Base-by-base conservation (phyloP, 2,329 filamentous ascomycete genomes). In the Phialophora chinensis region DNA sequence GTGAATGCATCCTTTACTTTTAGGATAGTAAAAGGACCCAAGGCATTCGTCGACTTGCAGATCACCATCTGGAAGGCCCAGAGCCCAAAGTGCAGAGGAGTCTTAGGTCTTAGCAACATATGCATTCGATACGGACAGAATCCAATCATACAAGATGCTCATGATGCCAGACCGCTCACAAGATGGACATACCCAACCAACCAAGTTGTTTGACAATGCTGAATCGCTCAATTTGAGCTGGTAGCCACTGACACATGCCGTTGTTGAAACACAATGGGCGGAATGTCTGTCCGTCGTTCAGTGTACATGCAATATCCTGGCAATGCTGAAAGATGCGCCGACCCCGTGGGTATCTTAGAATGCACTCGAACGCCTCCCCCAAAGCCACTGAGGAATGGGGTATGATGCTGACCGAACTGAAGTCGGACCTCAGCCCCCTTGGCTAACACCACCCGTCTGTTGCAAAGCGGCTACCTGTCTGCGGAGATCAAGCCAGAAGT, bases 401-500 rank as follows among this genome's bases (percentile, higher is more conserved):
- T 42, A 66, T 54, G 44, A 42, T 55, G 49, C 52, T 29, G 20
- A 42, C 47, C 8, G 38, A 14, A 27, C 52, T n/a, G 14, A 25
- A 31, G 14, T 44, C 49, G 11, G 50, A 27, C 33, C 42, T 73
- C 59, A 74, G 27, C 72, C 72, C 12, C 72, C 72, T 47, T 71
- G 67, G 50, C 66, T 69, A 11, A 67, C 66, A 50, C 70, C 70
- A 4, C 67, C 71, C 1, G 67, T 64, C 66, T 80, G 76, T 49
- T 78, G 80, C 49, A 81, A 72, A 11, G 76, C 71, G 1, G 79
- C 75, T 12, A 83, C 73, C 68, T 83, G 81, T 71, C 82, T 83
- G 49, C 81, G 79, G 33, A 83, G 76, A 67, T 83, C 81, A 57
- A 82, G 74, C 72, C 82, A 83, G 73, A 83, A 83, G 66, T 83